These are phyloP conservation scores for Neurospora tetrasperma DNA, from an alignment of 495 filamentous ascomycete genomes.

Conservation along the genomic window DNA sequence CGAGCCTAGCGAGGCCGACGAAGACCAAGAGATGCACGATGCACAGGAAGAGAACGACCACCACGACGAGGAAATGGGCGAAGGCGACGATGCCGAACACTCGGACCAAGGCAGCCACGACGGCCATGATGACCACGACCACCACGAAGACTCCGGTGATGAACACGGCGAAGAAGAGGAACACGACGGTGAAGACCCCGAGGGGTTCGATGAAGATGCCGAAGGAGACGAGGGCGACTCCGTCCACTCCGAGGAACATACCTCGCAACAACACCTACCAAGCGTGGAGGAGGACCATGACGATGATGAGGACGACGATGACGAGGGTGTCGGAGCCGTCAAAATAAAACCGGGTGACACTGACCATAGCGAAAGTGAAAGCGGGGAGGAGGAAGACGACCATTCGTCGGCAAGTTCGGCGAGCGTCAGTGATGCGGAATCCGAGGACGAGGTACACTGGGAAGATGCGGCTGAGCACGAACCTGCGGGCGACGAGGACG, in stretches of 20 bases:
- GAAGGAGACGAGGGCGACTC: conserved; percentile 33
- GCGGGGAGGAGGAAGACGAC: conserved; percentile 20
- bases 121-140: conserved; percentile 28
- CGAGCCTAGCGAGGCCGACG: conserved; percentile 39
- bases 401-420: conserved; percentile 9
- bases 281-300: conserved; percentile 22
- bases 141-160: conserved; percentile 26
- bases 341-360: conserved; percentile 53
- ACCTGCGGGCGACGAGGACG: conserved; percentile 53
- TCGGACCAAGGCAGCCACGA: conserved; percentile 22
- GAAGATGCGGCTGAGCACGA: conserved; percentile 47
- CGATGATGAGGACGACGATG: conserved; percentile 39
- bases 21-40: conserved; percentile 43
- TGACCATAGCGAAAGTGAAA: conserved; percentile 35
- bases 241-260: background rate
- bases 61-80: conserved; percentile 23
- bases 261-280: conserved; percentile 27
- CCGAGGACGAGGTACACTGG: conserved; percentile 35
- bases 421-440: conserved; percentile 29
- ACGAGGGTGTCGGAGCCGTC: conserved; percentile 65
- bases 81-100: conserved; percentile 20
- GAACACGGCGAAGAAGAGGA: conserved; percentile 36
- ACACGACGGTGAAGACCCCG: conserved; percentile 28
- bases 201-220: conserved; percentile 30
- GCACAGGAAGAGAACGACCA: conserved; percentile 30